Evolutionary conservation across 2,329 filamentous ascomycete genomes (phyloP), one percentile per base, ranked within the genome.

Genomic region (Colletotrichum sidae): DNA sequence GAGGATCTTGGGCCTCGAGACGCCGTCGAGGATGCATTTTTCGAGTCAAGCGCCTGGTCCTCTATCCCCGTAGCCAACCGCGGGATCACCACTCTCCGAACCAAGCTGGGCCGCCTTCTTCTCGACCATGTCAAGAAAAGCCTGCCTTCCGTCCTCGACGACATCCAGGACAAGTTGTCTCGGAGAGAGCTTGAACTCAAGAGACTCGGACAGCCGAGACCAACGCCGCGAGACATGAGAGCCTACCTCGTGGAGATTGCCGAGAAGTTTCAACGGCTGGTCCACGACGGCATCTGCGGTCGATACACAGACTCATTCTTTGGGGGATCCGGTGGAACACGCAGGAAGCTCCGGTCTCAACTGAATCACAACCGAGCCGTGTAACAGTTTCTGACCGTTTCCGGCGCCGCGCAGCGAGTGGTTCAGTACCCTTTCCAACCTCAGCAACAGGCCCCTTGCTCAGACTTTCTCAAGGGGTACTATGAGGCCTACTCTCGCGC

Each of bases 251-350:
- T 82, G 1, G 55, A 68, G 0, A 75, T 81, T 11, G 76, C 80
- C 8, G 71, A 71, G 34, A 67, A 70, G 0, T 82, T 81, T 46
- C 76, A 76, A 35, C 67, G 67, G 0, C 64, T 78, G 4, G 71
- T 73, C 0, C 63, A 70, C 3, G 72, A 77, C 39, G 75, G 72
- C 0, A 68, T 74, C 2, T 34, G 71, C 0, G 76, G 76, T 0
- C 68, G 68, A 3, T 78, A 78, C 50, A 70, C 62, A 6, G 74
- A 77, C 58, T 72, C 67, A 0, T 83, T 83, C 57, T 83, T 83
- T 39, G 73, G 75, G 2, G 68, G 51, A 0, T 11, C 70, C 1
- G 56, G 70, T 0, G 59, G 56, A 0, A 66, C 69, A 2, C 45
- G 64, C 0, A 67, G 69, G 0, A 76, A 77, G 17, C 68, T 78